Evolutionary conservation across 371 early-diverging fungal genomes (phyloP), one percentile per base, ranked within the genome.

Genomic region (Nosema granulosis): DNA sequence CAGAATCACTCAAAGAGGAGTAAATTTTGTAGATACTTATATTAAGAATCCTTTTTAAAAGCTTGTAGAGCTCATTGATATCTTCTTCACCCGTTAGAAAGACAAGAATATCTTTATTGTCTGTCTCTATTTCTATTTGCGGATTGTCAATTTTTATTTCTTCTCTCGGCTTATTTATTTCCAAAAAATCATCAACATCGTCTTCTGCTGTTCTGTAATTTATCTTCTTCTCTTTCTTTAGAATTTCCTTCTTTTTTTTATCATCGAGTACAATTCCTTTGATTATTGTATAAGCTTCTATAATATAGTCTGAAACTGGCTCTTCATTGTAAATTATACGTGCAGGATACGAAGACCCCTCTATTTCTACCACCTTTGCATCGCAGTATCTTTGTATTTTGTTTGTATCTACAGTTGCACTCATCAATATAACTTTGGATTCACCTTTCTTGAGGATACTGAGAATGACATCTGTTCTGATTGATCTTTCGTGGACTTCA

Each of bases 401-500:
- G 18, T 74, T 24, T 54, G 76, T 72, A 31, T 86, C 79, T 13
- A 84, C 66, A 0, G 84, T 86, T 20, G 86, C 86, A 84, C 85
- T 84, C 86, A 86, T 86, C 31, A 86, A 50, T 34, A 86, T 80
- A 35, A 86, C 52, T 72, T 83, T 80, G n/a, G 31, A 29, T 50
- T 74, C 74, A 20, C 31, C 77, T 20, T 71, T 43, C 58, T 76
- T 76, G 31, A 86, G 38, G 16, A 80, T 35, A n/a, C 57, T 24
- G 13, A 84, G 31, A 29, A 84, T 52, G 26, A 80, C n/a, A 78
- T 86, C 86, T 9, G 71, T 83, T 70, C 85, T 59, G 16, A 84
- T 57, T 0, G 76, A 71, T 70, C 97, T 89, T 87, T 97, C 99
- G 87, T 99, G 99, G 0, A 95, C 96, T 86, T 99, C 99, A 81